Evolutionary conservation across 345 rosid species (phyloP).

Genomic region (Eucalyptus pauciflora): DNA sequence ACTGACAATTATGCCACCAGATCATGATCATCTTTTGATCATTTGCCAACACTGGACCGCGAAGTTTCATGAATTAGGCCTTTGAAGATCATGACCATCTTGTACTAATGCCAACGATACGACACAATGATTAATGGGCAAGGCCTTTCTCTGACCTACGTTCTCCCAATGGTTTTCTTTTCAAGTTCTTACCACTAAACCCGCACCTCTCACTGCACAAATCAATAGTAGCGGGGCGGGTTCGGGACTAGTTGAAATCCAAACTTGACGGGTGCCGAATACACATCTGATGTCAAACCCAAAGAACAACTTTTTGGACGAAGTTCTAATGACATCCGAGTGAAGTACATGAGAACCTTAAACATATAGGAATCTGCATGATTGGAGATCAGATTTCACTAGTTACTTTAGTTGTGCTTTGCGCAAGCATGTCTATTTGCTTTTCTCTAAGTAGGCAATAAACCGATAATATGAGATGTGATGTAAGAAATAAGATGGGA

Average conservation of each 20-base stretch:
- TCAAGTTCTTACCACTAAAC: neutral
- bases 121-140: neutral
- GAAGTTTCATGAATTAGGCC: neutral
- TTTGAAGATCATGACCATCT: neutral
- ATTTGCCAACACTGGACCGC: neutral
- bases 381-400: neutral
- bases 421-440: neutral
- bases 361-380: neutral
- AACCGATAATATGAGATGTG: neutral
- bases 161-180: neutral
- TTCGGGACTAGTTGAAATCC: neutral
- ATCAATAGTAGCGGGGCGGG: neutral
- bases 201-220: neutral
- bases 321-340: neutral
- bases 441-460: neutral
- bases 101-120: neutral
- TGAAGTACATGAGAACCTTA: neutral
- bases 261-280: neutral
- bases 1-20: neutral
- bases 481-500: neutral
- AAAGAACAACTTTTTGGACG: neutral
- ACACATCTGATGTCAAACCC: neutral
- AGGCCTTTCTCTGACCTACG: neutral
- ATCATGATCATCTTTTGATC: neutral
- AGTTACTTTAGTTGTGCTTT: neutral